Evolutionary conservation across 805 yeast genomes (phyloP).

Genomic region (Lipomyces starkeyi): DNA sequence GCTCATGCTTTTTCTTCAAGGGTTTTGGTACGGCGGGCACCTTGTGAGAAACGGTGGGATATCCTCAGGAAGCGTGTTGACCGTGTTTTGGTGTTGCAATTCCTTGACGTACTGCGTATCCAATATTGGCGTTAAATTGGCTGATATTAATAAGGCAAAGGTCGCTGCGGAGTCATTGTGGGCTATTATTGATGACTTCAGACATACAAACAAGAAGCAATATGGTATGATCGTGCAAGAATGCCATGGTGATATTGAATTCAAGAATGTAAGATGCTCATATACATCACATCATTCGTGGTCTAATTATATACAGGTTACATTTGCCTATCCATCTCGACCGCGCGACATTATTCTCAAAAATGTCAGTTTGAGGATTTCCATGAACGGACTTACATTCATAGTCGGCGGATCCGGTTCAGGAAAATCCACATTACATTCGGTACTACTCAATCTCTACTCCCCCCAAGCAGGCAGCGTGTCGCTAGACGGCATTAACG

Average conservation of each 20-base stretch:
- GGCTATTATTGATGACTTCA: constrained; percentile 29
- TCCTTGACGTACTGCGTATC: constrained; percentile 68
- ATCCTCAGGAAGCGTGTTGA: constrained; percentile 67
- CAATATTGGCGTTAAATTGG: constrained; percentile 60
- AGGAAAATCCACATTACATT: constrained; percentile 85
- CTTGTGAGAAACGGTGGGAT: constrained; percentile 61
- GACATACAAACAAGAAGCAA: constrained; percentile 24
- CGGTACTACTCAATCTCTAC: constrained; percentile 67
- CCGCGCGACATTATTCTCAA: constrained; percentile 54
- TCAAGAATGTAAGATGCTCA: constrained; percentile 52
- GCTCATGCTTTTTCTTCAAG: constrained; percentile 82
- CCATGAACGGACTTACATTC: constrained; percentile 58
- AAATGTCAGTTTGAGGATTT: constrained; percentile 54
- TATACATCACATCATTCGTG: not conserved
- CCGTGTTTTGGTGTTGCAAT: constrained; percentile 84
- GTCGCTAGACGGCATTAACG: constrained; percentile 58
- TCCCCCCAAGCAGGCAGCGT: constrained; percentile 59
- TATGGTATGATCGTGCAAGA: constrained; percentile 39
- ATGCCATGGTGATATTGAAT: constrained; percentile 54
- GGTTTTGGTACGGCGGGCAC: constrained; percentile 86
- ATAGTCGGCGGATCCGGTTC: constrained; percentile 89
- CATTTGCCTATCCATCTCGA: constrained; percentile 69
- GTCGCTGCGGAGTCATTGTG: constrained; percentile 65
- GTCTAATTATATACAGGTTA: constrained; percentile 28
- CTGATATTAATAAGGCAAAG: constrained; percentile 70